Evolutionary conservation across 2,329 filamentous ascomycete genomes (phyloP), one percentile per base, ranked within the genome.

Genomic region (Neonectria hederae): DNA sequence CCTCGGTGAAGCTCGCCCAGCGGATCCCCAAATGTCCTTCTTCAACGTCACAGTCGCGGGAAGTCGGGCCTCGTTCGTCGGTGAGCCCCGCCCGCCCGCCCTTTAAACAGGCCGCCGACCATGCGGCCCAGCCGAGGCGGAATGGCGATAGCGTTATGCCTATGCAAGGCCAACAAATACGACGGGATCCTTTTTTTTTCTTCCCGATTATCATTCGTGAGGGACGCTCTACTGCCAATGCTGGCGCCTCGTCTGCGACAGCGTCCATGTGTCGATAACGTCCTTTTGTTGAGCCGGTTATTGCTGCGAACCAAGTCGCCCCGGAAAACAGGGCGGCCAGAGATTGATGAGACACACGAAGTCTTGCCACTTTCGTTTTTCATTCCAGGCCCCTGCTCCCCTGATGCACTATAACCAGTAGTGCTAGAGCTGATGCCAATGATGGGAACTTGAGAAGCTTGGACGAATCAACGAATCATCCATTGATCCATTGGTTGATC

Each of bases 61-160:
- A 14, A 6, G 35, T 45, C 53, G 57, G 58, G 59, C 62, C 46
- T 58, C 63, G 62, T 53, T 55, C 54, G 59, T 63, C 51, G 43
- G 67, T 26, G n/a, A 45, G 53, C 57, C 49, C 43, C 51, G 49
- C 30, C 28, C 54, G 53, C 38, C 11, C 43, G 21, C 32, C 55
- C 13, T 58, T 38, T 32, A 26, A 52, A n/a, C n/a, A n/a, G 48
- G n/a, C 60, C 46, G 48, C 51, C 58, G 46, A 30, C 24, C 57
- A 55, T 59, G 54, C 42, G 49, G 59, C 54, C 63, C 56, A 63
- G 49, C 49, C 40, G 48, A 49, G 59, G 62, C 65, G 63, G 63
- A 70, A 64, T 59, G 66, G 56, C 53, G 62, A 70, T 72, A 69
- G 70, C 69, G 67, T 54, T 62, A 72, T 73, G 64, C 67, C 55